Evolutionary conservation across 441 rosid species (phyloP).

Genomic region (Breynia disticha): DNA sequence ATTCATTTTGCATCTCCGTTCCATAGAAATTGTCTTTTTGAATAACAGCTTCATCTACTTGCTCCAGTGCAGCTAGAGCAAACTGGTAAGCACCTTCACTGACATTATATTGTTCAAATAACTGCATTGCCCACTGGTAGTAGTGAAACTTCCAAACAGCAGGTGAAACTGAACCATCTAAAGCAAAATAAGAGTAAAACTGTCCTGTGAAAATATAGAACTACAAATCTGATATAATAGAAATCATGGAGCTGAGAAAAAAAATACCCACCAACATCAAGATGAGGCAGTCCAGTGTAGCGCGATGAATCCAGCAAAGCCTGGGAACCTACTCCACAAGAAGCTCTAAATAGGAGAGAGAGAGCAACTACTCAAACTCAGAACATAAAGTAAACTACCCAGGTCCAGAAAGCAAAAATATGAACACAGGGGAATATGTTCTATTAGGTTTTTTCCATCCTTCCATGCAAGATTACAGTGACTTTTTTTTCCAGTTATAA

Average conservation of each 20-base stretch:
- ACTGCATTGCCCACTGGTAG: conserved; percentile 98
- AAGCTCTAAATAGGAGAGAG: conserved; percentile 50
- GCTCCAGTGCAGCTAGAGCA: conserved; percentile 98
- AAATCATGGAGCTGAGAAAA: neutral
- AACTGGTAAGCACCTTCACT: conserved; percentile 94
- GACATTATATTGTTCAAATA: conserved; percentile 82
- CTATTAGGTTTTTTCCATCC: neutral
- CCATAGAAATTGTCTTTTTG: conserved; percentile 28
- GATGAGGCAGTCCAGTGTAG: conserved; percentile 59
- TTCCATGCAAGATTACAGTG: neutral
- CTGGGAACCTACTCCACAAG: conserved; percentile 71
- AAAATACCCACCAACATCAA: conserved; percentile 48
- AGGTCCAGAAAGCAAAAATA: neutral
- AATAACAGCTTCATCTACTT: conserved; percentile 79
- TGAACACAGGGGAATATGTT: neutral
- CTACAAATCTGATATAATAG: neutral
- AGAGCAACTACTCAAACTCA: conserved; percentile 12
- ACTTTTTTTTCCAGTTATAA: neutral
- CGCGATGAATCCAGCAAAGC: conserved; percentile 72
- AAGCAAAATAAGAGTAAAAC: conserved; percentile 7
- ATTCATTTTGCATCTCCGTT: conserved; percentile 38
- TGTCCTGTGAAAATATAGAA: neutral
- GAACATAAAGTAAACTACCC: conserved; percentile 4
- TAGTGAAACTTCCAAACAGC: conserved; percentile 91
- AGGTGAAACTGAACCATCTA: conserved; percentile 49